These are phyloP conservation scores for Hypoxylon sp. DNA, from an alignment of 2,329 filamentous ascomycete species.

Conservation along the genomic window DNA sequence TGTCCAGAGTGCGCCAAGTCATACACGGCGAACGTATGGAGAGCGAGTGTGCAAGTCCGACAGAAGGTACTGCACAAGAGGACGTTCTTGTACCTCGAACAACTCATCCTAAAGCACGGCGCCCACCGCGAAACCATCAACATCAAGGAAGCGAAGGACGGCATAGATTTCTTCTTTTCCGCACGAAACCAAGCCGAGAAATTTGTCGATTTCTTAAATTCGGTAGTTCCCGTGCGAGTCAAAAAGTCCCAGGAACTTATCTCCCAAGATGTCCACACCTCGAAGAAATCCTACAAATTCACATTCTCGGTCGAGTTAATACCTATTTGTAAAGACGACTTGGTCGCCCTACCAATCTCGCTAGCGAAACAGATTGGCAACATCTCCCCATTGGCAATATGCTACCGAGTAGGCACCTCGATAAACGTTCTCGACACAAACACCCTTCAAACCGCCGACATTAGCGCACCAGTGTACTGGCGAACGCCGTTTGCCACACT, in stretches of 20 bases:
- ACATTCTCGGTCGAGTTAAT: conserved; percentile 90
- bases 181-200: conserved; percentile 92
- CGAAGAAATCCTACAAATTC: conserved; percentile 94
- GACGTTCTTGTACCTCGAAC: conserved; percentile 80
- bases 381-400: conserved; percentile 87
- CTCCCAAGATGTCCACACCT: conserved; percentile 92
- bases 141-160: conserved; percentile 96
- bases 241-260: conserved; percentile 96
- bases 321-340: conserved; percentile 96
- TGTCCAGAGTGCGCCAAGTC: conserved; percentile 96
- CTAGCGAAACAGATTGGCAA: conserved; percentile 90
- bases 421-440: conserved; percentile 91
- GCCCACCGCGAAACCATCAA: conserved; percentile 96
- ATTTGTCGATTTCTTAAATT: conserved; percentile 90
- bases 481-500: conserved; percentile 86
- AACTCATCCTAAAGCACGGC: conserved; percentile 93
- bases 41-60: conserved; percentile 92
- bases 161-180: conserved; percentile 95
- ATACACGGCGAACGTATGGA: conserved; percentile 96
- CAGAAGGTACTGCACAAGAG: conserved; percentile 98
- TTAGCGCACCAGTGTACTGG: conserved; percentile 90
- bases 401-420: conserved; percentile 88
- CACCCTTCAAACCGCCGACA: conserved; percentile 90
- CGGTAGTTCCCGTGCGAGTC: conserved; percentile 81
- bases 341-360: conserved; percentile 92